Base-by-base conservation (phyloP, 495 filamentous ascomycete genomes). In the Talaromyces nanjingensis region DNA sequence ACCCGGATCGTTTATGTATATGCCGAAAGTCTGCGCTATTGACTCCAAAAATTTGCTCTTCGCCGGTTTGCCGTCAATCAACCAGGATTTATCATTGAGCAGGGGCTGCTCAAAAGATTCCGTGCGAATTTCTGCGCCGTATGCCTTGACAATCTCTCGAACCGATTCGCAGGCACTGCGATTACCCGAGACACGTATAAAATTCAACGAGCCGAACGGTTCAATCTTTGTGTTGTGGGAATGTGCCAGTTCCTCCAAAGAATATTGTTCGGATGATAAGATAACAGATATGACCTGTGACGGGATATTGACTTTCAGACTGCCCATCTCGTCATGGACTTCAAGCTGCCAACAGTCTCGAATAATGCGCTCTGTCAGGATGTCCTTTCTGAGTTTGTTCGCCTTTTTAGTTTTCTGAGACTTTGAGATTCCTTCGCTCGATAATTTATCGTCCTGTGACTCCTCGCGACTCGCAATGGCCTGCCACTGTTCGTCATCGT, bases 331-430 rank as follows among this genome's bases (percentile, higher is more conserved):
- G 27, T 71, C 67, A n/a, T 49, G 49, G 16, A 76, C 57, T 7
- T 67, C 73, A 31, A 83, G 60, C 24, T 78, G 63, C 81, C 81
- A 83, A 61, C 71, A 76, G 20, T 77, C 73, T 12, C 77, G 71
- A 56, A 81, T 67, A 33, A 83, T 76, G 20, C 54, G 71, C 45
- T 79, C 73, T 37, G 73, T 71, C 11, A 81, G 59, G 1, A 70
- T 47, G 0, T 73, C 16, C 56, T 82, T 82, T 8, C 66, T 74
- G 71, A 56, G 12, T 62, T 65, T 42, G 64, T 65, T 20, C 67
- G 33, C 16, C 8, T 27, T 42, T n/a, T 34, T 62, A 18, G 20
- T 56, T 56, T 56, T 27, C 12, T 61, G 58, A 7, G 52, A 47
- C 8, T 4, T 33, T 4, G 63, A 49, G 18, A 59, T 64, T 0